A percentile compares a stretch with the other conserved stretches of the same genome.
phyloP scores from a whole-genome alignment of 305 asterid genomes.

The Fraxinus dipetala region DNA sequence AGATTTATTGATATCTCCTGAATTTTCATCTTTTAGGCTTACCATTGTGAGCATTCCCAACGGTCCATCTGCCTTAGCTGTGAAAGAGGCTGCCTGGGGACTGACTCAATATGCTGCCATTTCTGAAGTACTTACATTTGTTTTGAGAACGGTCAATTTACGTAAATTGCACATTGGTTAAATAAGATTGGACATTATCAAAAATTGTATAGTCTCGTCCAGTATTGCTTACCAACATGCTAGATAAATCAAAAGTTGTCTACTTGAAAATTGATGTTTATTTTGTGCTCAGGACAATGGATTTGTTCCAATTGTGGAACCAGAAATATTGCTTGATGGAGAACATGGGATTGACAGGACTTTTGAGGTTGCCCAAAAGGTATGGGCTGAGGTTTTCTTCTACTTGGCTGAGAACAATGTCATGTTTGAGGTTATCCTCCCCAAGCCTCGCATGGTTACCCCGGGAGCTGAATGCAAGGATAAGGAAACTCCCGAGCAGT shows the following conservation, averaged over 20 bases:
- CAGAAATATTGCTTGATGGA: background rate
- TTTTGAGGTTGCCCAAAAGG: background rate
- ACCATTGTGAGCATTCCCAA: background rate
- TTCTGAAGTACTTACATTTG: background rate
- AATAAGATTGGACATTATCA: too few relatives aligned
- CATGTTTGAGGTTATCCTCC: too few relatives aligned
- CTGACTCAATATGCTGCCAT: background rate
- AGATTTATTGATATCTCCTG: too few relatives aligned
- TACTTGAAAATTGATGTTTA: background rate
- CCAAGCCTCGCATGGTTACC: too few relatives aligned
- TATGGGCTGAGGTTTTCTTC: background rate
- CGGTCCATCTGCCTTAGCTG: background rate
- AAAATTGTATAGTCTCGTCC: too few relatives aligned
- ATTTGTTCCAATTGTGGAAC: background rate
- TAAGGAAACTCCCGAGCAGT: too few relatives aligned
- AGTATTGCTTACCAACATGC: background rate
- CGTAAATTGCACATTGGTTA: too few relatives aligned
- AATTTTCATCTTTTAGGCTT: too few relatives aligned
- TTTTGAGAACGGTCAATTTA: background rate
- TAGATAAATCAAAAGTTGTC: background rate
- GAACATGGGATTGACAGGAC: background rate
- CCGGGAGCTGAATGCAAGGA: too few relatives aligned
- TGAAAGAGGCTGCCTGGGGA: background rate
- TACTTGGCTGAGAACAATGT: too few relatives aligned
- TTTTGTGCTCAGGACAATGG: background rate